Conservation (phyloP, 768 basidiomycete species). For the Naganishia randhawae region DNA sequence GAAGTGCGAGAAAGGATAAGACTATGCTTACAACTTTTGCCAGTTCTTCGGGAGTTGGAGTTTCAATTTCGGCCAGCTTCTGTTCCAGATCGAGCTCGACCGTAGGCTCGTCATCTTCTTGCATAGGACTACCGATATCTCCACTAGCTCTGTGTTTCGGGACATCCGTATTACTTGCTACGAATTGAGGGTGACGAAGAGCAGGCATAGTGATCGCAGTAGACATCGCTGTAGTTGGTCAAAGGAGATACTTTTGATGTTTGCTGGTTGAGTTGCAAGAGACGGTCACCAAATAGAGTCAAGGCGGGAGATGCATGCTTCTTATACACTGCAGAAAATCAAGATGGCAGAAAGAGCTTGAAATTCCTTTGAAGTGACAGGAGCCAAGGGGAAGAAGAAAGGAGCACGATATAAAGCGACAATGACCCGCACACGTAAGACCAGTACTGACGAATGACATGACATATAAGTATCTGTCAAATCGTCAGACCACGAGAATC, state of each 20-base stretch:
- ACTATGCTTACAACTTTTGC: not conserved
- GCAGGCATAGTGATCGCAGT: not conserved
- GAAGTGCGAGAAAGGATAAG: not conserved
- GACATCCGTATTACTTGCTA: conserved; percentile 10
- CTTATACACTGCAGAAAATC: not conserved
- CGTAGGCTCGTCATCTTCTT: not conserved
- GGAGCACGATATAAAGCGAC: not conserved
- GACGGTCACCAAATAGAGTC: not conserved
- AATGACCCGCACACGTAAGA: not conserved
- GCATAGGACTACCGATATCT: conserved; percentile 14
- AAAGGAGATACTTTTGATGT: not conserved
- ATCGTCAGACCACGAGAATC: not conserved
- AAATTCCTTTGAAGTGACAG: not conserved
- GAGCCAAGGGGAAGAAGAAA: not conserved
- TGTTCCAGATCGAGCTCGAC: not conserved
- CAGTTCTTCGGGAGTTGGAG: not conserved
- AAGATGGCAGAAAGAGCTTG: not conserved
- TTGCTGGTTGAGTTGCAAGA: not conserved
- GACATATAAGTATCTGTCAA: not conserved
- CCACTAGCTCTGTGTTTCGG: not conserved
- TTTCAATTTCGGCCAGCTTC: not conserved
- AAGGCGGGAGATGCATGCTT: not conserved
- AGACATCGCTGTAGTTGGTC: not conserved
- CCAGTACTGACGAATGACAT: not conserved
- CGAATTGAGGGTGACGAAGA: conserved; percentile 2